Evolutionary conservation across 140 eudicot species (phyloP), one percentile per base, ranked within the genome.

Genomic region (Bidens hawaiensis): DNA sequence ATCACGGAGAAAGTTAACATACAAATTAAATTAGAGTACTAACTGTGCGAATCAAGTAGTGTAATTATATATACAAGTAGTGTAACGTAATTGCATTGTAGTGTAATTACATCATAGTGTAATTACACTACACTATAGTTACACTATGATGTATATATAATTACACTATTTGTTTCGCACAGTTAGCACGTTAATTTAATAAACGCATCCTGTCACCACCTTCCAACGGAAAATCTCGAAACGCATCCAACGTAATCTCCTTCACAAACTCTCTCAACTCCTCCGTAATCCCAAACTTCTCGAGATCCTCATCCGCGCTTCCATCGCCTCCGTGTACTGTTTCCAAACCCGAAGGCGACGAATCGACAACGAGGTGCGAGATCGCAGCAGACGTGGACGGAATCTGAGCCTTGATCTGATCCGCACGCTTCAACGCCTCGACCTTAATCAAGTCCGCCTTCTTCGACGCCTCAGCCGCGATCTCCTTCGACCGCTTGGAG

Each of bases 181-280:
- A n/a, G n/a, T n/a, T n/a, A n/a, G n/a, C n/a, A n/a, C n/a, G n/a
- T n/a, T n/a, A n/a, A n/a, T n/a, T n/a, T n/a, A n/a, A n/a, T n/a
- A n/a, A n/a, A n/a, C n/a, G n/a, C n/a, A n/a, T n/a, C n/a, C n/a
- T n/a, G n/a, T n/a, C n/a, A n/a, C n/a, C n/a, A 86, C 98, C 96
- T 77, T 75, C 73, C 17, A 91, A 58, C 14, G 91, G 98, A 53
- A 91, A 91, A 76, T 91, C 96, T 59, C 70, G 81, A 62, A 91
- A 91, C 16, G 98, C 84, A 45, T 80, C 61, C 9, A 75, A 6
- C 1, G 95, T 84, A 31, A 91, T 80, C 71, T 73, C 96, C 74
- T 86, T 75, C 8, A 87, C 94, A 74, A 87, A 90, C 68, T 90
- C 97, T 34, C 94, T 55, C 75, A 90, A 60, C 47, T 85, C 97